Percentiles rank a stretch among this genome's conserved stretches.
Evolutionary conservation across 129 eudicot genomes (phyloP).

Genomic region (Kitagawia praeruptora): DNA sequence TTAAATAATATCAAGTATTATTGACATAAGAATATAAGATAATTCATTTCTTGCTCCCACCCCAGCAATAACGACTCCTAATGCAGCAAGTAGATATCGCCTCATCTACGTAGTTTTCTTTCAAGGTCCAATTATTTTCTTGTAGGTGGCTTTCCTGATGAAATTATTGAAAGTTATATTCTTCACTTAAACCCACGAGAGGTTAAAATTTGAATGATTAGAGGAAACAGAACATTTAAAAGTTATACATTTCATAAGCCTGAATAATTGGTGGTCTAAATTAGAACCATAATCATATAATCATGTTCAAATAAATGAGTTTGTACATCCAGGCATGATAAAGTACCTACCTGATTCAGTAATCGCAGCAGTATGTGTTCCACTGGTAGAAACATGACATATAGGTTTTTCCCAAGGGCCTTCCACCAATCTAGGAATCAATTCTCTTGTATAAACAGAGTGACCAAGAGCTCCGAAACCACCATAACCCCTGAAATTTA

Average conservation of each 20-base stretch:
- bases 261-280: not conserved
- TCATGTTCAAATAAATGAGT: not conserved
- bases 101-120: not conserved
- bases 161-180: not conserved
- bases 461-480: constrained; percentile 99
- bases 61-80: not conserved
- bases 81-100: constrained; percentile 1
- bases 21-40: not conserved
- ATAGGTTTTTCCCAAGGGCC: constrained; percentile 66
- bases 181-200: not conserved
- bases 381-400: constrained; percentile 71
- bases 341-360: constrained; percentile 55
- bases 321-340: not conserved
- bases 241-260: not conserved
- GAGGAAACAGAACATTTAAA: not conserved
- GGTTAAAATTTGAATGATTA: not conserved
- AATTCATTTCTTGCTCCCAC: not conserved
- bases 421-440: constrained; percentile 66
- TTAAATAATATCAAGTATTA: not conserved
- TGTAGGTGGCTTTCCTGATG: not conserved
- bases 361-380: constrained; percentile 95
- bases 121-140: not conserved
- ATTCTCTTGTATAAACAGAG: constrained; percentile 73
- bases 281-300: no score
- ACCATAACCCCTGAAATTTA: constrained; percentile 94